Evolutionary conservation across 2,329 filamentous ascomycete genomes (phyloP).

Genomic region (Cercospora sojina): DNA sequence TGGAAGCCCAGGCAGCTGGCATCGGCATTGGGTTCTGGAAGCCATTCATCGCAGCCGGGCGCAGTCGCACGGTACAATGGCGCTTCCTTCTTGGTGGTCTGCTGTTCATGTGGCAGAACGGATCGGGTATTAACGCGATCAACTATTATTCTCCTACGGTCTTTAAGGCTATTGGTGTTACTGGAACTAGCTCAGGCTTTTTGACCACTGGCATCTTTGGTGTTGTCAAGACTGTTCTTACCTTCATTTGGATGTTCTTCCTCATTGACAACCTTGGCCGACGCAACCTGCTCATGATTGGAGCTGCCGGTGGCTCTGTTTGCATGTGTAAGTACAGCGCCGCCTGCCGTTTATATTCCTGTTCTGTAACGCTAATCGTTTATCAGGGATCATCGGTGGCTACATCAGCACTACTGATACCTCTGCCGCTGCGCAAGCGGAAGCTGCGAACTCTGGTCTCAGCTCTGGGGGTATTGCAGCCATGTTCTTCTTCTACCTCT

Average conservation of each 20-base stretch:
- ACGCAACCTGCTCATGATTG: constrained; percentile 63
- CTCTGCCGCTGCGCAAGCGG: constrained; percentile 47
- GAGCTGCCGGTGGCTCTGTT: constrained; percentile 60
- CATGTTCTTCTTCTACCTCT: constrained; percentile 72
- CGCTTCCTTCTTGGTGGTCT: constrained; percentile 71
- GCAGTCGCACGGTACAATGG: constrained; percentile 61
- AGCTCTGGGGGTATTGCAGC: constrained; percentile 57
- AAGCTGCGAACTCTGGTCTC: constrained; percentile 36
- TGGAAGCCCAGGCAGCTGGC: constrained; percentile 62
- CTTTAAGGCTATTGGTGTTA: constrained; percentile 65
- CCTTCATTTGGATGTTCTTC: constrained; percentile 67
- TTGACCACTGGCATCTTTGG: constrained; percentile 75
- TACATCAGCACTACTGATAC: constrained; percentile 49
- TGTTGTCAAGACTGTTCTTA: constrained; percentile 69
- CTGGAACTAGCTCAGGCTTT: constrained; percentile 58
- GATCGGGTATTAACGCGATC: constrained; percentile 72
- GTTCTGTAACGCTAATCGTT: not conserved
- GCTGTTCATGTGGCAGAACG: constrained; percentile 79
- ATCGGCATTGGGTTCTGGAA: constrained; percentile 74
- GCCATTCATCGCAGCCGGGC: constrained; percentile 60
- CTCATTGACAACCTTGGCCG: constrained; percentile 66
- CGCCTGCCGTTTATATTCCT: not conserved
- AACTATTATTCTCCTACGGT: constrained; percentile 73
- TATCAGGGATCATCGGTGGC: constrained; percentile 56
- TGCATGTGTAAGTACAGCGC: constrained; percentile 51